Evolutionary conservation across 2,329 filamentous ascomycete genomes (phyloP).

Genomic region (Calonectria pseudoreteaudii): DNA sequence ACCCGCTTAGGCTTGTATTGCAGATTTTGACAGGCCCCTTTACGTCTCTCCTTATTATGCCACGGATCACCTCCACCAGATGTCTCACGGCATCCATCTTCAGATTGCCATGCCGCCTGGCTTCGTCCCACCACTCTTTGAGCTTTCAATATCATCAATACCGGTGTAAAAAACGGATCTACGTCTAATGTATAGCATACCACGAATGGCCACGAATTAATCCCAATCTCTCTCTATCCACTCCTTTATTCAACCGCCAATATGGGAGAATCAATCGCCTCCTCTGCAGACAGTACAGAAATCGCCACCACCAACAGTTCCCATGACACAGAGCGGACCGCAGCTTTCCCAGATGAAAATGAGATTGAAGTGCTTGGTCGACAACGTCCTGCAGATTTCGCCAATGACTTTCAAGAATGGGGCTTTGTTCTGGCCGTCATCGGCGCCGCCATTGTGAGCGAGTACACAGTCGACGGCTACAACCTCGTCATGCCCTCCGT

Average conservation of each 20-base stretch:
- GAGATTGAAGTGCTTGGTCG: background rate
- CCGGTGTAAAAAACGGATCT: too few relatives aligned
- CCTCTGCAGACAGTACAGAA: background rate
- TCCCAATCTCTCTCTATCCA: too few relatives aligned
- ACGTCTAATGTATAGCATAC: background rate
- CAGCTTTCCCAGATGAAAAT: background rate
- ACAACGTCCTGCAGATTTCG: background rate
- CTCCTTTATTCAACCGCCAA: background rate
- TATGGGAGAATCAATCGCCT: background rate
- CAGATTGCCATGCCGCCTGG: too few relatives aligned
- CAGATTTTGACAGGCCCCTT: background rate
- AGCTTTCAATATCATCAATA: background rate
- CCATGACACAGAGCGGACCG: background rate
- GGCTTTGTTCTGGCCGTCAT: background rate
- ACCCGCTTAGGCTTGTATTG: background rate
- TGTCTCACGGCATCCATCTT: too few relatives aligned
- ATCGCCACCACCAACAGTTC: background rate
- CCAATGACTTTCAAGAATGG: background rate
- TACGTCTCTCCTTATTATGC: background rate
- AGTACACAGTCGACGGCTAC: slow-evolving; percentile 10
- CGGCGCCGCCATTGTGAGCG: background rate
- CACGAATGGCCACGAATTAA: background rate
- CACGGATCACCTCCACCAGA: background rate
- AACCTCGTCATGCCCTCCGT: slow-evolving; percentile 71
- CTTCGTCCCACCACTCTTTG: background rate